A percentile compares a stretch with the other conserved stretches of the same genome.
Evolutionary conservation across 2,329 filamentous ascomycete genomes (phyloP).

Genomic region (Calonectria pseudoturangicola): DNA sequence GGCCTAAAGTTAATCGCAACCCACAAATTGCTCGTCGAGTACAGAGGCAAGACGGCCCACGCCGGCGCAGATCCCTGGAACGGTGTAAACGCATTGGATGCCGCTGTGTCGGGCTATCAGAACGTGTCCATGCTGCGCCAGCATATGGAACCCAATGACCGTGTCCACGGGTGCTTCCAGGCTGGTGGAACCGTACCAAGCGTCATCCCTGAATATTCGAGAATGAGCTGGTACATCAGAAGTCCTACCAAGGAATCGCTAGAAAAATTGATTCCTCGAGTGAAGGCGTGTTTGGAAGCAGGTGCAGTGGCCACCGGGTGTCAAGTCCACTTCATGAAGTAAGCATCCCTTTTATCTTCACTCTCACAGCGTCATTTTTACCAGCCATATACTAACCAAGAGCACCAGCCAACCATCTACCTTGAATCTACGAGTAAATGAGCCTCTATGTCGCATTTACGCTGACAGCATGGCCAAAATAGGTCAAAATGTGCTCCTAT

Average conservation of each 20-base stretch:
- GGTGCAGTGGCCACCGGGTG: neutral
- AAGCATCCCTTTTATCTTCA: neutral
- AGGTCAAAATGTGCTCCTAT: conserved; percentile 14
- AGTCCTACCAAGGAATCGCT: conserved; percentile 11
- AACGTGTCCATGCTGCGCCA: conserved; percentile 58
- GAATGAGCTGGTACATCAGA: conserved; percentile 16
- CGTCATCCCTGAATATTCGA: neutral
- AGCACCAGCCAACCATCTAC: conserved; percentile 4
- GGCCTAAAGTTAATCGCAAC: conserved; percentile 11
- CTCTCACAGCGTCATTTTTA: neutral
- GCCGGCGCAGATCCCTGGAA: conserved; percentile 59
- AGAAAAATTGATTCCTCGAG: conserved; percentile 8
- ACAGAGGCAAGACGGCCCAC: conserved; percentile 56
- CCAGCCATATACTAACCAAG: neutral
- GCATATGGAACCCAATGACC: conserved; percentile 48
- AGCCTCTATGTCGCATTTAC: conserved; percentile 5
- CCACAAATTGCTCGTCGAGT: conserved; percentile 9
- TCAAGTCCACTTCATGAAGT: conserved; percentile 6
- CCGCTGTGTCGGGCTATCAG: conserved; percentile 56
- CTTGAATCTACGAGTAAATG: conserved; percentile 13
- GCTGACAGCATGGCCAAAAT: conserved; percentile 18
- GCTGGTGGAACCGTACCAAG: neutral
- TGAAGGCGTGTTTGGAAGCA: neutral
- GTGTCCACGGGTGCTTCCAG: conserved; percentile 15
- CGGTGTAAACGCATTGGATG: conserved; percentile 59